Evolutionary conservation across 306 rosid species (phyloP).

Genomic region (Prunus armeniaca): DNA sequence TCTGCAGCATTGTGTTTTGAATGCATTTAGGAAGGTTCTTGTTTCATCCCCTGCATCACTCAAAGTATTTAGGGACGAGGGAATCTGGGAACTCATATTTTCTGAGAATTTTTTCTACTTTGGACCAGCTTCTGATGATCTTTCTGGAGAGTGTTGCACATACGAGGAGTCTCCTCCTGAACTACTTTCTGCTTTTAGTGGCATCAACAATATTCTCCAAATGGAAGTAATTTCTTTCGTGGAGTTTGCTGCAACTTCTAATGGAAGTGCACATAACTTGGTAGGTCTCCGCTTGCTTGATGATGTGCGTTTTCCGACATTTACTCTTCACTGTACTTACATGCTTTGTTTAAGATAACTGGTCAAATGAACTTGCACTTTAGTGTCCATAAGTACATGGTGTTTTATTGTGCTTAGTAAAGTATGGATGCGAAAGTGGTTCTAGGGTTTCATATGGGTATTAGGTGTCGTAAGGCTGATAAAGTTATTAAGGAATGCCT

Average conservation of each 20-base stretch:
- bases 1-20: slow-evolving; percentile 67
- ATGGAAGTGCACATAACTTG: slow-evolving; percentile 63
- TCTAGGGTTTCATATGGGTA: too few relatives aligned
- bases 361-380: slow-evolving; percentile 6
- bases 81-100: slow-evolving; percentile 90
- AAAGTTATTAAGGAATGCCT: neutral
- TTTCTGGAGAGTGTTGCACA: slow-evolving; percentile 37
- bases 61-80: slow-evolving; percentile 72
- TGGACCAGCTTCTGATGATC: slow-evolving; percentile 50
- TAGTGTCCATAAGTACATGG: neutral
- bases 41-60: slow-evolving; percentile 58
- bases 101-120: slow-evolving; percentile 86
- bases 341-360: slow-evolving; percentile 19
- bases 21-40: slow-evolving; percentile 67
- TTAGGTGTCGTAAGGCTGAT: neutral
- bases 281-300: slow-evolving; percentile 40
- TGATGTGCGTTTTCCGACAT: slow-evolving; percentile 1
- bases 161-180: slow-evolving; percentile 33
- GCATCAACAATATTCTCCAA: slow-evolving; percentile 48
- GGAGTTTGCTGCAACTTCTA: slow-evolving; percentile 77
- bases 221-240: slow-evolving; percentile 74
- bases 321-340: slow-evolving; percentile 4
- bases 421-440: neutral
- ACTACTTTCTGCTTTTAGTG: slow-evolving; percentile 42
- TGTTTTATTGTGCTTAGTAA: slow-evolving; percentile 5